phyloP scores from a whole-genome alignment of 129 eudicot species.

The Chrysanthemum makinoi region DNA sequence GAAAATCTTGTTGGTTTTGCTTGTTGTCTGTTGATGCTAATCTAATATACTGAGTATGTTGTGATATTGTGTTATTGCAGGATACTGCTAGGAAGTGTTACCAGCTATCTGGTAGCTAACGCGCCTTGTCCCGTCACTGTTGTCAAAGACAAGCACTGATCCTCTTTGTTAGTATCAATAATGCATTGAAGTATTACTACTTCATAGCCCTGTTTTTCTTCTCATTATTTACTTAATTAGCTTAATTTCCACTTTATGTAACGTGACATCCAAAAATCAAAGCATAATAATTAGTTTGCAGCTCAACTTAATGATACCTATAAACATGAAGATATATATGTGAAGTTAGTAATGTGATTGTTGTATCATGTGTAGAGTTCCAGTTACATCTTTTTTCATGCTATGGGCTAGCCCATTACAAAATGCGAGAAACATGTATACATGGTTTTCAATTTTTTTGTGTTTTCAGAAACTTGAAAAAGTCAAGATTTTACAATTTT shows the following conservation, averaged over 20 bases:
- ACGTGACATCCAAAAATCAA: background rate
- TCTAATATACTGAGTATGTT: background rate
- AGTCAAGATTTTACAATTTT: no score
- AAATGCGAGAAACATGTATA: no score
- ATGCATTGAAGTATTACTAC: constrained; percentile 9
- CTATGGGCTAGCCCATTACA: no score
- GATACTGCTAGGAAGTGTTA: constrained; percentile 82
- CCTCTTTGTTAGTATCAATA: constrained; percentile 7
- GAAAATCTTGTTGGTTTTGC: no score
- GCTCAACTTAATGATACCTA: background rate
- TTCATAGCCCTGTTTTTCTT: background rate
- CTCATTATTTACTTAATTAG: background rate
- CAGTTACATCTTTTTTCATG: no score
- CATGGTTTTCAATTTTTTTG: no score
- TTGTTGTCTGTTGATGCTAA: no score
- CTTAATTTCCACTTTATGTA: background rate
- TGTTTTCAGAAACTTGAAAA: no score
- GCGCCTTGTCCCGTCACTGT: constrained; percentile 82
- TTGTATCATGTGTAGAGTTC: background rate
- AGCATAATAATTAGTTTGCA: background rate
- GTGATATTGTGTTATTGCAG: constrained; percentile 34
- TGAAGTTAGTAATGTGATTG: background rate
- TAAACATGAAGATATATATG: no score
- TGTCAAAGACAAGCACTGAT: constrained; percentile 72
- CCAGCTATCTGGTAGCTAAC: constrained; percentile 56